Evolutionary conservation across 345 rosid species (phyloP).

Genomic region (Bruguiera gymnorhiza): DNA sequence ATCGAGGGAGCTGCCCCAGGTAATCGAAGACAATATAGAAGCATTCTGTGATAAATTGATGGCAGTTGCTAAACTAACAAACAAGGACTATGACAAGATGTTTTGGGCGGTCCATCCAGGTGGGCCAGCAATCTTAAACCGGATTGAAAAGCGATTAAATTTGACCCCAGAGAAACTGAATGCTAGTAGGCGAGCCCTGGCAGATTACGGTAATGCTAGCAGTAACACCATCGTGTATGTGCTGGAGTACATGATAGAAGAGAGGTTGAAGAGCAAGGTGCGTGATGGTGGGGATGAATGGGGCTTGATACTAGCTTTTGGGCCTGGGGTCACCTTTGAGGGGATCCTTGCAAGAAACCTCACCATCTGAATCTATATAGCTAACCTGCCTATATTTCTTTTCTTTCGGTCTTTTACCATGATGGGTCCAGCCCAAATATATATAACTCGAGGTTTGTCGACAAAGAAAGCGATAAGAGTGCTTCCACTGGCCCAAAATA

Average conservation of each 20-base stretch:
- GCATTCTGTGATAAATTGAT: conserved; percentile 69
- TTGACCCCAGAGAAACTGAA: conserved; percentile 70
- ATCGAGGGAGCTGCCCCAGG: conserved; percentile 83
- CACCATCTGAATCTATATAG: conserved; percentile 20
- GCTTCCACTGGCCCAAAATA: too few species aligned
- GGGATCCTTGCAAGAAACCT: conserved; percentile 92
- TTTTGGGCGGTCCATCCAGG: conserved; percentile 99
- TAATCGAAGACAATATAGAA: conserved; percentile 82
- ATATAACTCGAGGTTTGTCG: too few species aligned
- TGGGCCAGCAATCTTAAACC: conserved; percentile 89
- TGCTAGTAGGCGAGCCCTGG: conserved; percentile 79
- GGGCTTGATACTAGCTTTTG: conserved; percentile 88
- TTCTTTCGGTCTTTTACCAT: neutral
- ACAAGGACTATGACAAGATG: conserved; percentile 60
- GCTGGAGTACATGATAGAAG: conserved; percentile 86
- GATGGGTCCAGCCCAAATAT: too few species aligned
- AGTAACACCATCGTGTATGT: conserved; percentile 92
- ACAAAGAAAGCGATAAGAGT: too few species aligned
- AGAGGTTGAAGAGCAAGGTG: conserved; percentile 44
- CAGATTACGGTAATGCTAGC: conserved; percentile 93
- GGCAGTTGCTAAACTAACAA: conserved; percentile 37
- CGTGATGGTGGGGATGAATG: conserved; percentile 39
- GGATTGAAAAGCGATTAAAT: conserved; percentile 73
- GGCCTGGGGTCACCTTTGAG: conserved; percentile 97
- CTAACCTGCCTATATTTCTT: neutral